A percentile compares a stretch with the other conserved stretches of the same genome.
phyloP scores from a whole-genome alignment of 306 rosid species.

The Gynostemma pentaphyllum region DNA sequence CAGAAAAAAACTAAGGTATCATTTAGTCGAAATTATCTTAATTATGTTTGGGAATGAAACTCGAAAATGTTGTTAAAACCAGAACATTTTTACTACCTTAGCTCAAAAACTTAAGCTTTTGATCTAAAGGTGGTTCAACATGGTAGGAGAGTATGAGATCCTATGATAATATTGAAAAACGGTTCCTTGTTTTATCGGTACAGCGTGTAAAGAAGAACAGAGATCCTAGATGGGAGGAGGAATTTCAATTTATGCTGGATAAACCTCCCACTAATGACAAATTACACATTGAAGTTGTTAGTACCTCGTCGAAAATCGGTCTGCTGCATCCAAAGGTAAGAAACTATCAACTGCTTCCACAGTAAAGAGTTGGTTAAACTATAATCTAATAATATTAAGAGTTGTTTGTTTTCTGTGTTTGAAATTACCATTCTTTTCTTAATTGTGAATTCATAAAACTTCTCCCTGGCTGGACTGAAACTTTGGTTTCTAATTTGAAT shows the following conservation, averaged over 20 bases:
- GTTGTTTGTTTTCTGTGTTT: no score
- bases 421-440: no score
- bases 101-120: neutral
- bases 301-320: slow-evolving; percentile 6
- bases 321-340: slow-evolving; percentile 10
- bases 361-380: no score
- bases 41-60: neutral
- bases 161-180: no score
- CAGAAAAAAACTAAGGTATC: slow-evolving; percentile 63
- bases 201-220: slow-evolving; percentile 11
- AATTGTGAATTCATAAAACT: neutral
- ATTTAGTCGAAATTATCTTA: neutral
- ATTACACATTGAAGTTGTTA: slow-evolving; percentile 47
- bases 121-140: no score
- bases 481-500: slow-evolving; percentile 9
- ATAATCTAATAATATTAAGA: no score
- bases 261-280: slow-evolving; percentile 76
- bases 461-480: neutral
- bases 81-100: no score
- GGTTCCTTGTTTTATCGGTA: no score
- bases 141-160: no score
- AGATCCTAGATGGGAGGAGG: slow-evolving; percentile 57
- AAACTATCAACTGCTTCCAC: no score
- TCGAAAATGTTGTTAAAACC: neutral
- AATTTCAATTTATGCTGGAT: slow-evolving; percentile 76